Evolutionary conservation across 2,329 filamentous ascomycete species (phyloP).

Genomic region (Westerdykella sp.): DNA sequence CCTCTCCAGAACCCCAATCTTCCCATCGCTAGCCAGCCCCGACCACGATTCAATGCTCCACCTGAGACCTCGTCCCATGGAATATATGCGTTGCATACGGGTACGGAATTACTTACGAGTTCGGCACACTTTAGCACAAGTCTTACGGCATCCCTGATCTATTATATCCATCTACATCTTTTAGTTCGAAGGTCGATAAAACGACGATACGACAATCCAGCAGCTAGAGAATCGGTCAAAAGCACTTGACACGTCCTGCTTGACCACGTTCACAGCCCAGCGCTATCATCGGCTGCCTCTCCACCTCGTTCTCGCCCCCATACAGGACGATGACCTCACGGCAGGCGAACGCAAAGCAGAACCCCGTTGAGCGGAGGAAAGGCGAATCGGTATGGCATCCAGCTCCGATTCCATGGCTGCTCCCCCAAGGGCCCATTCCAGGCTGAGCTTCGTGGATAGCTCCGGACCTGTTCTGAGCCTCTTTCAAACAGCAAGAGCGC

Average conservation of each 20-base stretch:
- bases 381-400: conserved; percentile 66
- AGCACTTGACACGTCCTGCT: background rate
- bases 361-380: conserved; percentile 72
- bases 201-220: background rate
- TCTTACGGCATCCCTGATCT: conserved; percentile 4
- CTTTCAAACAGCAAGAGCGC: background rate
- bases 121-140: conserved; percentile 13
- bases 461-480: background rate
- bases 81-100: conserved; percentile 15
- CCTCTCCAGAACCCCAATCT: conserved; percentile 2
- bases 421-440: too few relatives aligned
- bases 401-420: background rate
- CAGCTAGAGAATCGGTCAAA: background rate
- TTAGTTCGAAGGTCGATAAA: background rate
- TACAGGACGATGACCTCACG: conserved; percentile 27
- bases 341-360: conserved; percentile 48
- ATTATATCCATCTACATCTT: background rate
- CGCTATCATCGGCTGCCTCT: background rate
- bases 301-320: background rate
- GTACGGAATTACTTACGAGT: conserved; percentile 15
- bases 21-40: conserved; percentile 12
- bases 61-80: conserved; percentile 26
- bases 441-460: background rate
- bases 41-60: conserved; percentile 25
- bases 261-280: conserved; percentile 1